Percentiles rank a stretch among this genome's conserved stretches.
phyloP scores from a whole-genome alignment of 345 rosid species.

The Melaleuca alternifolia region DNA sequence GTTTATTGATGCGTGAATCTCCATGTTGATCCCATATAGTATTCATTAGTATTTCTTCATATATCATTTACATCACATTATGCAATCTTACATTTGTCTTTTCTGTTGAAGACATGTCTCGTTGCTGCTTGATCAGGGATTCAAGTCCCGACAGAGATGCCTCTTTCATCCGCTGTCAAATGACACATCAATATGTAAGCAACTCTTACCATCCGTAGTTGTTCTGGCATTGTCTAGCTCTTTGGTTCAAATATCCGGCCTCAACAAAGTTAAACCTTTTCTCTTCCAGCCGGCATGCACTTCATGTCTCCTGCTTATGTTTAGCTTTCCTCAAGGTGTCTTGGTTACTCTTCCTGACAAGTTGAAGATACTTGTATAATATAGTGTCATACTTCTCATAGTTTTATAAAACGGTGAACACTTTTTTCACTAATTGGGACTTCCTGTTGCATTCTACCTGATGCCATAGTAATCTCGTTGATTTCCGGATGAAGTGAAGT shows the following conservation, averaged over 20 bases:
- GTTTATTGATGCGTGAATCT: background rate
- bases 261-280: background rate
- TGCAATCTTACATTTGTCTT: background rate
- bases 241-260: background rate
- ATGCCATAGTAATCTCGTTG: background rate
- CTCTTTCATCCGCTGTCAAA: constrained; percentile 88
- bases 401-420: background rate
- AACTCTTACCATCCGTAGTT: background rate
- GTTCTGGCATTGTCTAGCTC: background rate
- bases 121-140: constrained; percentile 66
- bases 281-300: background rate
- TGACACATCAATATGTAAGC: constrained; percentile 71
- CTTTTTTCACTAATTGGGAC: background rate
- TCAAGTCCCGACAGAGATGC: constrained; percentile 49
- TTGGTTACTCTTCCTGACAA: background rate
- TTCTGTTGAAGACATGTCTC: constrained; percentile 50
- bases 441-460: background rate
- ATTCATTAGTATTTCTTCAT: background rate
- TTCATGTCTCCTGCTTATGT: background rate
- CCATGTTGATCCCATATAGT: background rate
- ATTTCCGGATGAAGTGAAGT: background rate
- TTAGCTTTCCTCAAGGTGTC: background rate
- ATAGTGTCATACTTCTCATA: background rate
- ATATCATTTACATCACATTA: background rate
- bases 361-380: background rate